Base-by-base conservation (phyloP, 805 yeast genomes). In the Schwanniomyces vanrijiae region DNA sequence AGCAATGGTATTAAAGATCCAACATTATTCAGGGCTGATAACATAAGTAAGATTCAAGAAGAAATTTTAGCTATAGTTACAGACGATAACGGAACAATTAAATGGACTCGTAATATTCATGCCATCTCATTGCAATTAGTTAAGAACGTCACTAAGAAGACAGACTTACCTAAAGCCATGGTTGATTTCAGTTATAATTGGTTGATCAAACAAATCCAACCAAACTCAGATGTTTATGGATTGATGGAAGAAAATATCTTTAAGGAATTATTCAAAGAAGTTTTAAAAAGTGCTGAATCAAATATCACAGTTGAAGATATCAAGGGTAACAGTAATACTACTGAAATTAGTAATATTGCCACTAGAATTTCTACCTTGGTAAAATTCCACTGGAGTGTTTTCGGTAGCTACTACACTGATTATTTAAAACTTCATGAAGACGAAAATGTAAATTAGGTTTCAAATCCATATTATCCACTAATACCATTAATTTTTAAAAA, bases 121-220 rank as follows among this genome's bases (percentile, higher is more conserved):
- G 75, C 86, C 13, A 80, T 90, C 51, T 80, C 92, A 4, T 74
- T 89, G 49, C 95, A 86, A 60, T 59, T 86, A 42, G 78, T 79
- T 28, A 78, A 79, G 54, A 69, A 67, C 38, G 66, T 68, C 16
- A 53, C 55, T 16, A 57, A 52, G 43, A 42, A 45, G 18, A 43
- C 45, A 40, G 56, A 54, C 51, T 49, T 67, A 37, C 64, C 76
- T 0, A 77, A 77, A 48, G 52, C 63, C 14, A 56, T 73, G 56
- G 72, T 81, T 39, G 81, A 77, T 44, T 86, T 89, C 62, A 81
- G 86, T 37, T 81, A 81, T 62, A 80, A 83, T 53, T 89, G 96
- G 96, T 74, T 90, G 40, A 73, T 86, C 42, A 88, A 85, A 60
- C 96, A 90, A 66, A 86, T 91, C 10, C 96, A 89, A 66, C 96